These are phyloP conservation scores for Pyricularia grisea DNA, from an alignment of 2,329 filamentous ascomycete genomes.

Conservation along the genomic window DNA sequence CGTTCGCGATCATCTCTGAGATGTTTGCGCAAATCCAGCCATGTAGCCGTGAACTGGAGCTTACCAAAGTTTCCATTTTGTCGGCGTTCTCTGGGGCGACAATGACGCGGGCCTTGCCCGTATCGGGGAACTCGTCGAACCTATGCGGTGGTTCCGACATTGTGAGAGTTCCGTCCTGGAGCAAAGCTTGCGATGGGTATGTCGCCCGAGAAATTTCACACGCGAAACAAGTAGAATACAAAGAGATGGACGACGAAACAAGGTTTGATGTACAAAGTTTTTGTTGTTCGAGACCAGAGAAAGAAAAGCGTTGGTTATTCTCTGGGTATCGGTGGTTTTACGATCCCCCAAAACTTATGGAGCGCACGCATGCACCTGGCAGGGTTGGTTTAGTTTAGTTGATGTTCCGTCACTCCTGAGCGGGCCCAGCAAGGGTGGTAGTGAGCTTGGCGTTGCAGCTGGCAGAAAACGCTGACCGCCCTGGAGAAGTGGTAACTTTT, in stretches of 20 bases:
- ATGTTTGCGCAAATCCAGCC: background rate
- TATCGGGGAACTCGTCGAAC: constrained; percentile 12
- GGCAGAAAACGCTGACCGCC: constrained; percentile 1
- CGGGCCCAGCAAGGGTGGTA: background rate
- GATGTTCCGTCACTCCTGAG: constrained; percentile 1
- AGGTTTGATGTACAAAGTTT: background rate
- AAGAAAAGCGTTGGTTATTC: background rate
- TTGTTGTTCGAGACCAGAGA: background rate
- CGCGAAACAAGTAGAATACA: background rate
- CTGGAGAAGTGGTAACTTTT: background rate
- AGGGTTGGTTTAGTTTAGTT: background rate
- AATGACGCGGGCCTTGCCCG: constrained; percentile 49
- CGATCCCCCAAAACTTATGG: background rate
- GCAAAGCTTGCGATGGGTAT: background rate
- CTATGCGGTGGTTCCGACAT: constrained; percentile 1
- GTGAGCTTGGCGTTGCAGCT: background rate
- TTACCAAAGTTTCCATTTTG: constrained; percentile 51
- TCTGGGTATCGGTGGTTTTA: background rate
- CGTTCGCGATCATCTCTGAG: background rate
- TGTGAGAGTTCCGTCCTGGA: background rate
- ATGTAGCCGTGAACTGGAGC: constrained; percentile 14
- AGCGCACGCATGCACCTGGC: background rate
- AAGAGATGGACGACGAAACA: background rate
- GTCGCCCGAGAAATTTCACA: background rate
- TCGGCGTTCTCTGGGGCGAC: constrained; percentile 40